Base-by-base conservation (phyloP, 1,284 basidiomycete species). In the Pyrrhoderma lamaoense region DNA sequence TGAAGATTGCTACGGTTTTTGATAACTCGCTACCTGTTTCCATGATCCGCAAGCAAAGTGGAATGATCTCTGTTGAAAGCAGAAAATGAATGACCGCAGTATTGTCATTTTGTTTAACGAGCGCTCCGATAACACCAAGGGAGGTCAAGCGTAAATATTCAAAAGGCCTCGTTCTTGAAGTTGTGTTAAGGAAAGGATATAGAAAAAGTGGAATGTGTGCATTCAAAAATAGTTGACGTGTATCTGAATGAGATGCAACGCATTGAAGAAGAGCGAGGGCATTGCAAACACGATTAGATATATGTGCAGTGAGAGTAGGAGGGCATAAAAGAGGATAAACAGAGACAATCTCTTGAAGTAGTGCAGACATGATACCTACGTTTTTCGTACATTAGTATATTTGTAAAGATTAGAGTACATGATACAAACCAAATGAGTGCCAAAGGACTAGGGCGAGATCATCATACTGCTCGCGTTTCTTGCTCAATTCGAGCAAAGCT, bases 91-190 rank as follows among this genome's bases (percentile, higher is more conserved):
- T 99, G 59, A 99, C 95, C 55, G 94, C 89, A 62, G 88, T 93
- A 70, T 99, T 99, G 72, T 99, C 96, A 67, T 98, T 98, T 89
- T 97, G 93, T 87, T 99, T 99, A 65, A 99, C 96, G 51, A 99
- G 80, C 9, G 96, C 96, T 42, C 96, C 96, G 59, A 99, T 99
- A 52, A 99, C 96, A 34, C 96, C 96, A 19, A 99, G 80, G 39
- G 93, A 97, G 2, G 96, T 99, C 48, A 99, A 80, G 36, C 96
- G 87, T 45, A 99, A 81, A 69, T 99, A 99, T 73, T 99, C 96
- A 65, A 99, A 99, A 2, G 96, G 96, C 11, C 96, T 82, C 13
- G 95, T 99, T 77, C 99, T 99, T 57, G 91, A 94, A 2, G 94
- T 99, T 13, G 96, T 99, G 70, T 99, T 99, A 60, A 99, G 76